Percentiles rank a stretch among this genome's conserved stretches.
Conservation (phyloP, 805 yeast genomes). For the Lipomyces oligophaga region DNA sequence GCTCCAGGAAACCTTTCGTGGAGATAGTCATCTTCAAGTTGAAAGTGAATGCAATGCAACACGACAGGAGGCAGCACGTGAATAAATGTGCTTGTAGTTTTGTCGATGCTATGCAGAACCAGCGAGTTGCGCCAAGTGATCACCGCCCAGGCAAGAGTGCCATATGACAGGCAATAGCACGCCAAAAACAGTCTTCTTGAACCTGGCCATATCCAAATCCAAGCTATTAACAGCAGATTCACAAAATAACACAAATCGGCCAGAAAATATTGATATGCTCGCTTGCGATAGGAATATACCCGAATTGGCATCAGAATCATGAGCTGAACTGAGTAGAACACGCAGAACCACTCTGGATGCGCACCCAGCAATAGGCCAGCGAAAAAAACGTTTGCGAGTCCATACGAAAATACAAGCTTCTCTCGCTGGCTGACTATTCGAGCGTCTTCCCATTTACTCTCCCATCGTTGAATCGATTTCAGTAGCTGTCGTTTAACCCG, state of each 20-base stretch:
- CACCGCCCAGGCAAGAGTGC: conserved; percentile 89
- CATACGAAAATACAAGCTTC: conserved; percentile 73
- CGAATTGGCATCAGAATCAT: conserved; percentile 75
- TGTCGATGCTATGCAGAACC: conserved; percentile 86
- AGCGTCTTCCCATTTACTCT: conserved; percentile 31
- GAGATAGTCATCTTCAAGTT: conserved; percentile 41
- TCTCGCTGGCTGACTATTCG: conserved; percentile 49
- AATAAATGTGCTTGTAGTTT: conserved; percentile 85
- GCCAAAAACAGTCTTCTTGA: conserved; percentile 71
- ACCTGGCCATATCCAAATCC: conserved; percentile 77
- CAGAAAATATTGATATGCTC: conserved; percentile 75
- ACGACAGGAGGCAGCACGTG: conserved; percentile 88
- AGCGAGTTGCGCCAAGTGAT: conserved; percentile 93
- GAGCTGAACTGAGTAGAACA: conserved; percentile 62
- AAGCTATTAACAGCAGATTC: conserved; percentile 62
- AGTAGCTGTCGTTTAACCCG: conserved; percentile 31
- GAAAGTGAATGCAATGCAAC: conserved; percentile 78
- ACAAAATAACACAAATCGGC: conserved; percentile 94
- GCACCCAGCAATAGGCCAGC: conserved; percentile 76
- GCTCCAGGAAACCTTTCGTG: conserved; percentile 75
- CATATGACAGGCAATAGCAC: conserved; percentile 82
- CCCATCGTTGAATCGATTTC: conserved; percentile 35
- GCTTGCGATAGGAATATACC: conserved; percentile 73
- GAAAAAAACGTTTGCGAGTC: conserved; percentile 62
- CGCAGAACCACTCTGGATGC: conserved; percentile 72